Base-by-base conservation (phyloP, 2,329 filamentous ascomycete species). In the Pseudofabraea citricarpa region DNA sequence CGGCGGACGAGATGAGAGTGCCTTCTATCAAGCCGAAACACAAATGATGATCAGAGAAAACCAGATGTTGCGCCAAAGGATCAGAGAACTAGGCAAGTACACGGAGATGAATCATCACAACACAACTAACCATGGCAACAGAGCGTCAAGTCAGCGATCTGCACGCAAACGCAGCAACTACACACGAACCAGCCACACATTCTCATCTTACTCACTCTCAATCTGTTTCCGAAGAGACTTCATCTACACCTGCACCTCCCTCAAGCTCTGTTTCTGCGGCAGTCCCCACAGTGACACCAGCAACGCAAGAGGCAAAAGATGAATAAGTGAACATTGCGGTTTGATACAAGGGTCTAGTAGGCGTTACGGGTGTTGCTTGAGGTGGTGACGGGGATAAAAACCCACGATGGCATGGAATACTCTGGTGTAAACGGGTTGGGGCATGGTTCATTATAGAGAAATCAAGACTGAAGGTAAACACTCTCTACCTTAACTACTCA, bases 11-110 rank as follows among this genome's bases (percentile, higher is more conserved):
- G 86, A 90, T 56, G 86, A 90, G 60, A 82, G 76, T 50, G 82
- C 83, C 1, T 90, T 89, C 61, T 90, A 90, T 56, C 85, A 90
- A 61, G 86, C 86, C 4, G 87, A 91, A 65, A 88, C 85, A 1
- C 84, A 88, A 64, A 89, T 80, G 66, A 65, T 91, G 55, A 76
- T 81, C 18, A 73, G 87, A 20, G 87, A 90, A 67, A 91, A 90
- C 54, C 86, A 90, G 64, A 90, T 91, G 86, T 68, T 91, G 40
- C 81, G 83, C 48, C 75, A 83, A 60, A 74, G 87, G 38, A 86
- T 90, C 46, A 74, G 83, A 26, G 85, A 90, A 56, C 67, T 90
- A 12, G 85, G 84, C 85, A 66, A 53, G 71, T n/a, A n/a, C n/a
- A n/a, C n/a, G n/a, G n/a, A n/a, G n/a, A n/a, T n/a, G n/a, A 6